These are phyloP conservation scores for Hygrophorus russula DNA, from an alignment of 768 basidiomycete species.

Conservation along the genomic window DNA sequence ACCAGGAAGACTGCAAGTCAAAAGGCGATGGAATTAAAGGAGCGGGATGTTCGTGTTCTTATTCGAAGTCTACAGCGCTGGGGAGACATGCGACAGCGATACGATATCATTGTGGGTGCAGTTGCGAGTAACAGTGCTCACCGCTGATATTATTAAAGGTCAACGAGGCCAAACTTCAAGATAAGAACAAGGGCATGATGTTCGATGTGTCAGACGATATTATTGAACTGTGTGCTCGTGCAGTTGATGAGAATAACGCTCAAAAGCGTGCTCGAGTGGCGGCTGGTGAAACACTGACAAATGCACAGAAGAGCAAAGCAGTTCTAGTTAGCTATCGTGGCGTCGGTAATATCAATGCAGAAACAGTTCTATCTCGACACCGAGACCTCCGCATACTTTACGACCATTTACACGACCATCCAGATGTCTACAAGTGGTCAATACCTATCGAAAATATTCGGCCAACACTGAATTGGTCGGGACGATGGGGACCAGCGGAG, in stretches of 20 bases:
- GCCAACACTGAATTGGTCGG: conserved; percentile 92
- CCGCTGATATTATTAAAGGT: conserved; percentile 37
- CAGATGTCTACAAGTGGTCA: conserved; percentile 71
- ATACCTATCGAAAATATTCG: conserved; percentile 92
- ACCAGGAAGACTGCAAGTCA: conserved; percentile 87
- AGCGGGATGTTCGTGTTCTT: conserved; percentile 91
- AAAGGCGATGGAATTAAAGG: conserved; percentile 94
- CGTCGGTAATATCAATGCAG: conserved; percentile 93
- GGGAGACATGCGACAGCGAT: conserved; percentile 93
- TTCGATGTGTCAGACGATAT: conserved; percentile 89
- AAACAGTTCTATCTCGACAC: conserved; percentile 85
- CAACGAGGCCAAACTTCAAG: conserved; percentile 76
- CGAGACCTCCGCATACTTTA: conserved; percentile 84
- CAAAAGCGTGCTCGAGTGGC: conserved; percentile 67
- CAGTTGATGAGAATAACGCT: conserved; percentile 76
- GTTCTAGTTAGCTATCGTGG: conserved; percentile 85
- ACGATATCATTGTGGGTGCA: conserved; percentile 79
- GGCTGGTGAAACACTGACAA: conserved; percentile 81
- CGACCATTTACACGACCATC: conserved; percentile 60
- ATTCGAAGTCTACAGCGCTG: conserved; percentile 93
- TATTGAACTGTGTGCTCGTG: conserved; percentile 71
- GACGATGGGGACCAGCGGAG: conserved; percentile 86
- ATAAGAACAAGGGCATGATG: conserved; percentile 92
- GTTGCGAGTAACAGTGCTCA: conserved; percentile 1
- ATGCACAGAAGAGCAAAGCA: conserved; percentile 94